A percentile compares a stretch with the other conserved stretches of the same genome.
Evolutionary conservation across 148 eudicot species (phyloP).

Genomic region (Rhododendron ferrugineum): DNA sequence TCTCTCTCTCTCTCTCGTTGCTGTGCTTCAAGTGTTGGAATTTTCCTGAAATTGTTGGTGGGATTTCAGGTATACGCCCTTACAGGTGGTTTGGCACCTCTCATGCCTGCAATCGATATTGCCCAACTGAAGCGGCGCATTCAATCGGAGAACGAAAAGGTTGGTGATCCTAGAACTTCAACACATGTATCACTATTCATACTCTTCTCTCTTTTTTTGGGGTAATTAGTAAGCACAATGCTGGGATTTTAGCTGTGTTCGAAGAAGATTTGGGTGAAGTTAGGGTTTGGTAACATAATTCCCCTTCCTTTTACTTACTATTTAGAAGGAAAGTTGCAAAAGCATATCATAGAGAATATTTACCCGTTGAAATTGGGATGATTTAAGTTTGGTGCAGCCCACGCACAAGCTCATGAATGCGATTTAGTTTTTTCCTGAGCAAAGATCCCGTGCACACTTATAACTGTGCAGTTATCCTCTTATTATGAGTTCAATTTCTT

Average conservation of each 20-base stretch:
- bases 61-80: constrained; percentile 69
- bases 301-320: neutral
- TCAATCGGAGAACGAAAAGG: constrained; percentile 64
- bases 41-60: neutral
- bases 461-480: neutral
- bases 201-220: no score
- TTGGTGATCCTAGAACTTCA: constrained; percentile 5
- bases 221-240: neutral
- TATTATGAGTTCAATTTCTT: neutral
- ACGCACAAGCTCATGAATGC: neutral
- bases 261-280: neutral
- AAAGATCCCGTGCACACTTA: neutral
- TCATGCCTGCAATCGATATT: constrained; percentile 73
- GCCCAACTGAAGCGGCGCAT: constrained; percentile 63
- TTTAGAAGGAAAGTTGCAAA: neutral
- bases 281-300: neutral
- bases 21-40: neutral
- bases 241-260: neutral
- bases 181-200: neutral
- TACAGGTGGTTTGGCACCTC: constrained; percentile 81
- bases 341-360: neutral
- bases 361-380: neutral
- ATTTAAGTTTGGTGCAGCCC: neutral
- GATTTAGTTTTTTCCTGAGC: neutral
- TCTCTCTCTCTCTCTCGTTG: neutral